Percentiles rank a stretch among this genome's conserved stretches.
Conservation (phyloP, 371 early-diverging fungal species). For the Caulochytrium protostelioides region DNA sequence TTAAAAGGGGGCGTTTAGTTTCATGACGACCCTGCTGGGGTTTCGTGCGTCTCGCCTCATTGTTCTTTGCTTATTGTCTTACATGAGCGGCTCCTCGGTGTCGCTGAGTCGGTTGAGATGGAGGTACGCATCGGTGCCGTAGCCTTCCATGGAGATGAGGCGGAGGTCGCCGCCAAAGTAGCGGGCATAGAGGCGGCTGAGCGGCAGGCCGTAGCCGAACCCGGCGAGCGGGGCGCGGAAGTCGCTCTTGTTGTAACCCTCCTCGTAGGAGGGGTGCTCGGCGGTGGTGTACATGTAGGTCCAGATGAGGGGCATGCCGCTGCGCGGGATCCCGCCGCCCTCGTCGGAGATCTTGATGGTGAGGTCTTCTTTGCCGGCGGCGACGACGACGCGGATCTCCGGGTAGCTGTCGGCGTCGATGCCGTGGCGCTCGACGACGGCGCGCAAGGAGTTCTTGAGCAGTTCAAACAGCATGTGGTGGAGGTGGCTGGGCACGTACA, state of each 20-base stretch:
- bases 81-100: slow-evolving; percentile 61
- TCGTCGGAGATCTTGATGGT: slow-evolving; percentile 91
- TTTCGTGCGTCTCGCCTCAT: no score
- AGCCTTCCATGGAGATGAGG: slow-evolving; percentile 89
- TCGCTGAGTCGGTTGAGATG: slow-evolving; percentile 77
- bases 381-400: slow-evolving; percentile 72
- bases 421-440: slow-evolving; percentile 78
- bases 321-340: slow-evolving; percentile 80
- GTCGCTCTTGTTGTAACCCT: slow-evolving; percentile 58
- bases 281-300: slow-evolving; percentile 96
- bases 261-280: slow-evolving; percentile 60
- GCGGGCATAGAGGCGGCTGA: slow-evolving; percentile 57
- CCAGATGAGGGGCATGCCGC: slow-evolving; percentile 77
- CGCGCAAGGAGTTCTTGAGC: slow-evolving; percentile 82
- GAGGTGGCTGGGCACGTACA: slow-evolving; percentile 87
- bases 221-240: slow-evolving; percentile 95
- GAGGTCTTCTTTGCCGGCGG: slow-evolving; percentile 89
- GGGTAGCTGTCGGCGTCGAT: slow-evolving; percentile 72
- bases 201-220: slow-evolving; percentile 89
- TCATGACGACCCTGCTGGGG: no score
- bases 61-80: no score
- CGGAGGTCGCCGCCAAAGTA: slow-evolving; percentile 91
- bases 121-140: slow-evolving; percentile 87
- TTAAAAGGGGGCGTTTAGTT: no score
- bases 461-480: slow-evolving; percentile 96